Conservation (phyloP, 768 basidiomycete species). For the Auricularia sp. region DNA sequence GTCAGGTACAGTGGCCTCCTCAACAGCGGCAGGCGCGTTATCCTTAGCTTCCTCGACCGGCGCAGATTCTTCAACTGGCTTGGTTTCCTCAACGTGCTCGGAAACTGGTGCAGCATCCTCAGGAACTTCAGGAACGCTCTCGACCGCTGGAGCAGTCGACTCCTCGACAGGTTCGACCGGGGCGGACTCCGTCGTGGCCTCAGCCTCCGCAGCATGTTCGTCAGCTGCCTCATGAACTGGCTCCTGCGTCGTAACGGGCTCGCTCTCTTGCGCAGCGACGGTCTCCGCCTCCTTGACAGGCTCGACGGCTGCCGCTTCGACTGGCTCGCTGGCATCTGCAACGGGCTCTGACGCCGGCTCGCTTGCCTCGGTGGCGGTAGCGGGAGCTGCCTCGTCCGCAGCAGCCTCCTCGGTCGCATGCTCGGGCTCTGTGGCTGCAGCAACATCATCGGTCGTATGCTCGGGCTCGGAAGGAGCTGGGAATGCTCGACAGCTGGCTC, state of each 20-base stretch:
- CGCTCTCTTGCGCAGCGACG: no score
- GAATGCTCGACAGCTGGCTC: background rate
- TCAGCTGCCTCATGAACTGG: background rate
- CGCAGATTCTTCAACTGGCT: no score
- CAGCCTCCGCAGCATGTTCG: background rate
- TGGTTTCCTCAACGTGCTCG: no score
- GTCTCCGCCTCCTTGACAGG: no score
- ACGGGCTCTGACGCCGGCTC: no score
- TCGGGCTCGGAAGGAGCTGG: background rate
- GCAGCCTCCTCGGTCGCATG: background rate
- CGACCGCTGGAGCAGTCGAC: background rate
- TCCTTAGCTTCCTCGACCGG: no score
- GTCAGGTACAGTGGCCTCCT: no score
- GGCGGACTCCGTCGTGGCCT: background rate
- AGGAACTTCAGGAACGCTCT: background rate
- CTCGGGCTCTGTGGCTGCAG: background rate
- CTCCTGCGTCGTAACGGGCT: background rate
- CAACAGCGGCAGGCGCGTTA: no score
- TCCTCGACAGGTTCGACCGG: background rate
- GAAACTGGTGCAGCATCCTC: background rate
- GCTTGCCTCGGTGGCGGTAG: no score
- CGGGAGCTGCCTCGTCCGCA: background rate
- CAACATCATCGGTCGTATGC: background rate
- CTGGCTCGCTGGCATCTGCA: no score
- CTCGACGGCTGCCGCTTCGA: no score